Conservation (phyloP, 2,329 filamentous ascomycete species). For the Nemania serpens region DNA sequence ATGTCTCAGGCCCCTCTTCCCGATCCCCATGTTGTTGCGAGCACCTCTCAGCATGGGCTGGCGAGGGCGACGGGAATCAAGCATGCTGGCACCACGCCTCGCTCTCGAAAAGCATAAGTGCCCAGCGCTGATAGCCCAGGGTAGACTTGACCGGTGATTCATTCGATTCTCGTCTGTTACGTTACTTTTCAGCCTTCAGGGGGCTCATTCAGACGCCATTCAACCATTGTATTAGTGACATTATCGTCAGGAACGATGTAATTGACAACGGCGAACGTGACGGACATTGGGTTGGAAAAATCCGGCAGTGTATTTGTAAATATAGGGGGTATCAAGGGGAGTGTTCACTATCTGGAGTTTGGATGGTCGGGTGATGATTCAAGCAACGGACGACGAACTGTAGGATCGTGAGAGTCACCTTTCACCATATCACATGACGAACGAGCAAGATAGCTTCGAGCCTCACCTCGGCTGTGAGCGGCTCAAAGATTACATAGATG, state of each 20-base stretch:
- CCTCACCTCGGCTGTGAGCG: conserved; percentile 6
- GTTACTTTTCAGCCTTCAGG: conserved; percentile 19
- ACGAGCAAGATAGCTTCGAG: conserved; percentile 20
- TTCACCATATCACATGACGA: conserved; percentile 23
- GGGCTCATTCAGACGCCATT: conserved; percentile 25
- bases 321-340: conserved; percentile 30
- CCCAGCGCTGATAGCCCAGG: conserved; percentile 5
- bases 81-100: conserved; percentile 62
- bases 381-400: conserved; percentile 29
- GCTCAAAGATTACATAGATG: conserved; percentile 21
- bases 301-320: conserved; percentile 33
- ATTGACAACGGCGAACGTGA: conserved; percentile 30
- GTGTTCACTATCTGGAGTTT: conserved; percentile 35
- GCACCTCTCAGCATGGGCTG: conserved; percentile 58
- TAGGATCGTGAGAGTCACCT: conserved; percentile 14
- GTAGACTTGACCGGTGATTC: conserved; percentile 9
- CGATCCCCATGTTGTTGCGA: conserved; percentile 77
- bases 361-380: conserved; percentile 35
- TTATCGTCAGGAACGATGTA: conserved; percentile 37
- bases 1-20: conserved; percentile 73
- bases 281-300: conserved; percentile 25
- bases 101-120: conserved; percentile 71
- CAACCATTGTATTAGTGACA: conserved; percentile 41
- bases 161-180: conserved; percentile 3
- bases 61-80: conserved; percentile 59